phyloP scores from a whole-genome alignment of 164 flowering plant species.

The Cinnamomum chago region DNA sequence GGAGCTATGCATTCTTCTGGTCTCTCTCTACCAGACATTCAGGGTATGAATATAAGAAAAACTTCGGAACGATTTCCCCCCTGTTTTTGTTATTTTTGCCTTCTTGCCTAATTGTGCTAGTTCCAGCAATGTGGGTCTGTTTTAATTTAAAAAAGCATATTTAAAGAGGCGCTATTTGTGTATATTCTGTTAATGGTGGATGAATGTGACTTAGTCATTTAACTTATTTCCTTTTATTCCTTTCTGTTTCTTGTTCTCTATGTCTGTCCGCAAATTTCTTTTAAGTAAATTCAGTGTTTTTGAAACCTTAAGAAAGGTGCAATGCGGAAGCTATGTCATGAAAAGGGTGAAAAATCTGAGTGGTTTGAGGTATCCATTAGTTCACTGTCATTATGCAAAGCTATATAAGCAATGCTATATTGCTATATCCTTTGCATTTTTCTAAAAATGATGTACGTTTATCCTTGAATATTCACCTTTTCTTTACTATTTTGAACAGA shows the following conservation, averaged over 20 bases:
- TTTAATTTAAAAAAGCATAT: neutral
- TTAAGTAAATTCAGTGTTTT: neutral
- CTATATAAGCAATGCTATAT: no score
- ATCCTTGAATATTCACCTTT: no score
- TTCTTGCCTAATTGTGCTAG: neutral
- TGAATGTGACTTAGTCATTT: neutral
- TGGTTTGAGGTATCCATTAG: neutral
- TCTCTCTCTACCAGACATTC: constrained; percentile 57
- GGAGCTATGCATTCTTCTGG: constrained; percentile 98
- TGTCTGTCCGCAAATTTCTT: neutral
- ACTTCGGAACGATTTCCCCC: neutral
- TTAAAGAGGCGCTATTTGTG: neutral
- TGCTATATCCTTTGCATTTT: no score
- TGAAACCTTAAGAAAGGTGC: neutral
- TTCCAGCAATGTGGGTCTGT: neutral
- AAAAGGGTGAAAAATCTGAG: neutral
- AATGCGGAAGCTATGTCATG: neutral
- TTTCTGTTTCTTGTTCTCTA: neutral
- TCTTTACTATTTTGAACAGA: no score
- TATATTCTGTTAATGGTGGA: neutral
- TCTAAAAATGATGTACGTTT: no score
- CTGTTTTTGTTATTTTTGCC: neutral
- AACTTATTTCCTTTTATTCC: no score
- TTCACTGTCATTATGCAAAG: neutral
- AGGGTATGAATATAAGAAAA: constrained; percentile 39